These are phyloP conservation scores for Xylaria sp. DNA, from an alignment of 495 filamentous ascomycete genomes.

Conservation along the genomic window DNA sequence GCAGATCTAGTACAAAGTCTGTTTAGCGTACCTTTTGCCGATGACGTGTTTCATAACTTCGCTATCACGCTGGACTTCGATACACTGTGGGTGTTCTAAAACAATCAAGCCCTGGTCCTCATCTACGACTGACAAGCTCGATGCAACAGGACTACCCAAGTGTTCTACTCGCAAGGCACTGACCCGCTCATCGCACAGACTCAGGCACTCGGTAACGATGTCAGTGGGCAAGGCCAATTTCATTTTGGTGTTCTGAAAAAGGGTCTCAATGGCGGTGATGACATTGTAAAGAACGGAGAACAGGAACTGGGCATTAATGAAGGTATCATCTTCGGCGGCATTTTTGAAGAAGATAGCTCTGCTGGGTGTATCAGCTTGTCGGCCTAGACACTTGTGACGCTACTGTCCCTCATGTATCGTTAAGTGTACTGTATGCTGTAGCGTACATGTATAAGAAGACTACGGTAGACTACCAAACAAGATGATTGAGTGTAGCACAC, in stretches of 20 bases:
- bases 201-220: conserved; percentile 44
- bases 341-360: conserved; percentile 54
- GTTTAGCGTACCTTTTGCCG: conserved; percentile 49
- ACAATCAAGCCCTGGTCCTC: not conserved
- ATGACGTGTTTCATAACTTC: conserved; percentile 54
- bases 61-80: conserved; percentile 54
- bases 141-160: conserved; percentile 44
- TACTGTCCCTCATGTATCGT: not conserved
- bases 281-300: conserved; percentile 50
- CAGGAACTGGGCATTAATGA: conserved; percentile 52
- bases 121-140: conserved; percentile 2
- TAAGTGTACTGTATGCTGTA: not conserved
- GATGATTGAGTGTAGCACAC: not conserved
- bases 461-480: not conserved
- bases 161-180: conserved; percentile 40
- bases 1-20: conserved; percentile 41
- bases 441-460: no score
- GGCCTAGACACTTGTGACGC: not conserved
- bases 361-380: conserved; percentile 44
- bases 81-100: conserved; percentile 39
- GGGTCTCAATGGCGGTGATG: conserved; percentile 41
- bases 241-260: conserved; percentile 58
- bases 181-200: conserved; percentile 45
- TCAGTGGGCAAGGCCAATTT: conserved; percentile 54
- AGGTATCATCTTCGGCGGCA: conserved; percentile 54